Evolutionary conservation across 2,329 filamentous ascomycete species (phyloP), one percentile per base, ranked within the genome.

Genomic region (Pseudocercospora vitis): DNA sequence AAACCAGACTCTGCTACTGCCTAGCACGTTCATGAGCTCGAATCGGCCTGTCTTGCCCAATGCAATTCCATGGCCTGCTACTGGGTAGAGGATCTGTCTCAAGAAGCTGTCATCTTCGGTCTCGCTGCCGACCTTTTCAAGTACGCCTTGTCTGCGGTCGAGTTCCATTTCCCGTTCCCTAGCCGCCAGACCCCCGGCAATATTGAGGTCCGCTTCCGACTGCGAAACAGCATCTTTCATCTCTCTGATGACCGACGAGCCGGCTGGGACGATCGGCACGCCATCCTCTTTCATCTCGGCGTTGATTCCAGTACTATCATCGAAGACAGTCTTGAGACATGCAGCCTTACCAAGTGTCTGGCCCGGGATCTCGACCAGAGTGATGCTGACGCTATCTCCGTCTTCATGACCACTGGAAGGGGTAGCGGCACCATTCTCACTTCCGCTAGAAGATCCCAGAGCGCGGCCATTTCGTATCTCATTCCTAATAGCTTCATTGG

Each of bases 231-330:
- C 90, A 53, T 85, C 85, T 65, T 88, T 84, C 87, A 96, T 95
- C 68, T 96, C 91, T 31, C 88, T 85, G 11, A 92, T 70, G 7
- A 97, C 87, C 0, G 92, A 95, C 53, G 86, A 87, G n/a, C 88
- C 88, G 1, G 84, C 84, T 0, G 86, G 64, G 1, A 81, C 74
- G 2, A 95, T 81, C n/a, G 88, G 81, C 0, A 99, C 82, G 7
- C 94, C 94, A 62, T 99, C 94, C 58, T 92, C 87, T 66, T 92
- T 95, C 91, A 99, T 97, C 75, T 99, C 94, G 0, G 87, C 81
- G 64, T 97, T 97, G 74, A 99, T 96, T 48, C 94, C 94, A 16
- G 86, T 78, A n/a, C 79, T 83, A 64, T 97, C 94, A 62, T 99
- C 92, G 64, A 99, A 99, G 29, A 97, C 83, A 11, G 89, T 89